Conservation (phyloP, 345 rosid genomes). For the Eucalyptus victrix region DNA sequence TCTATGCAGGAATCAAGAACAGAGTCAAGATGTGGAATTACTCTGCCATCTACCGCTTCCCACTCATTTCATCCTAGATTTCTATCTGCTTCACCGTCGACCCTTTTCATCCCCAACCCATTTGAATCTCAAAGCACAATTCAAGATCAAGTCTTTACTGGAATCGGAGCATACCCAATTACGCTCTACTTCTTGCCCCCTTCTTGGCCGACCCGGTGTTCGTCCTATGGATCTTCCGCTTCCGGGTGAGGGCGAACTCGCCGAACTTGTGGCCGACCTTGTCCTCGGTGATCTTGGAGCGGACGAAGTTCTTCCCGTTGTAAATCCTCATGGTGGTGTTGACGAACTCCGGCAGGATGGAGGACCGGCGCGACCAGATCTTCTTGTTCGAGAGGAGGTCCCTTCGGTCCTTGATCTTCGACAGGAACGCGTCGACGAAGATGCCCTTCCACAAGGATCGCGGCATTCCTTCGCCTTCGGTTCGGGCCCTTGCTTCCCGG, state of each 20-base stretch:
- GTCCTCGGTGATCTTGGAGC: slow-evolving; percentile 38
- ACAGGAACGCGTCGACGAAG: slow-evolving; percentile 24
- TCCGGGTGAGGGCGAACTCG: slow-evolving; percentile 30
- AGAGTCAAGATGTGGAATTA: background rate
- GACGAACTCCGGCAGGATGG: slow-evolving; percentile 32
- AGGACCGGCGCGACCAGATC: slow-evolving; percentile 12
- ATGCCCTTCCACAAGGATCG: slow-evolving; percentile 1
- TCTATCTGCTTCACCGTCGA: background rate
- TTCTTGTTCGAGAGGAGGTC: slow-evolving; percentile 13
- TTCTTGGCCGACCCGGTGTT: background rate
- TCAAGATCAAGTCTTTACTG: background rate
- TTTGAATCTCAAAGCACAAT: background rate
- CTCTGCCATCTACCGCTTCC: background rate
- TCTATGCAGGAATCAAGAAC: background rate
- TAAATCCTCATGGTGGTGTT: slow-evolving; percentile 17
- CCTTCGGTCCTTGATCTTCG: slow-evolving; percentile 7
- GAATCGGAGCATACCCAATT: background rate
- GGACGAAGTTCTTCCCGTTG: slow-evolving; percentile 31
- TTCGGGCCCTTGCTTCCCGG: background rate
- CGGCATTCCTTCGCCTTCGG: background rate
- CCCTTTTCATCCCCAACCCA: background rate
- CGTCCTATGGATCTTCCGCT: background rate
- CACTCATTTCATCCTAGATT: background rate
- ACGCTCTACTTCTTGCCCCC: background rate
- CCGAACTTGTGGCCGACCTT: slow-evolving; percentile 47